phyloP scores from a whole-genome alignment of 169 alveolate species.

The Miamiensis avidus region DNA sequence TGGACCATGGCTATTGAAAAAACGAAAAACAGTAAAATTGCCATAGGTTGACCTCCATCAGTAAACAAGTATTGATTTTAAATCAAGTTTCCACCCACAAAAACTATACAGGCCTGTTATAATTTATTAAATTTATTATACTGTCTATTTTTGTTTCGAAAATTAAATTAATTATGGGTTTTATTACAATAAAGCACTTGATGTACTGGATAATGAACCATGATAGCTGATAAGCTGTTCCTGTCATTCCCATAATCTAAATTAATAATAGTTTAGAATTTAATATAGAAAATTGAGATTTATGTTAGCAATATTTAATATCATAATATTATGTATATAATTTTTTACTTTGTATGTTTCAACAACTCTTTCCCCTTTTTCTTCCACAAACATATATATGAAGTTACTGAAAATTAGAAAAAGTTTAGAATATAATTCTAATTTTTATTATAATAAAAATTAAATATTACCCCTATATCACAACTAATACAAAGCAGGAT shows the following conservation, averaged over 20 bases:
- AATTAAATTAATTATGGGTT: neutral
- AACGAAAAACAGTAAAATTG: constrained; percentile 5
- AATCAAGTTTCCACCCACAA: neutral
- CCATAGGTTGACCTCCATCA: neutral
- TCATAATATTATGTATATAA: neutral
- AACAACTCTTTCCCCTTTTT: constrained; percentile 29
- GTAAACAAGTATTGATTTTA: constrained; percentile 11
- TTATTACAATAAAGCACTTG: constrained; percentile 17
- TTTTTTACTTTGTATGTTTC: constrained; percentile 25
- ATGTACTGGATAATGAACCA: constrained; percentile 23
- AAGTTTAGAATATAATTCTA: too few relatives aligned
- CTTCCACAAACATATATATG: constrained; percentile 15
- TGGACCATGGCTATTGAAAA: constrained; percentile 3
- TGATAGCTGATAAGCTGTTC: constrained; percentile 17
- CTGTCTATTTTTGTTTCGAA: neutral
- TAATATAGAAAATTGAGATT: too few relatives aligned
- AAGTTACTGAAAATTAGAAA: too few relatives aligned
- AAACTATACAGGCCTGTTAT: constrained; percentile 8
- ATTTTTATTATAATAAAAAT: too few relatives aligned
- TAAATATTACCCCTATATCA: too few relatives aligned
- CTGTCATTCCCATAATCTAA: constrained; percentile 41
- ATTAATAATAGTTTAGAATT: neutral
- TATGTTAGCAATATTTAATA: too few relatives aligned
- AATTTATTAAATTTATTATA: neutral
- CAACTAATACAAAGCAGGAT: too few relatives aligned